Evolutionary conservation across 495 filamentous ascomycete genomes (phyloP).

Genomic region (Neurospora intermedia): DNA sequence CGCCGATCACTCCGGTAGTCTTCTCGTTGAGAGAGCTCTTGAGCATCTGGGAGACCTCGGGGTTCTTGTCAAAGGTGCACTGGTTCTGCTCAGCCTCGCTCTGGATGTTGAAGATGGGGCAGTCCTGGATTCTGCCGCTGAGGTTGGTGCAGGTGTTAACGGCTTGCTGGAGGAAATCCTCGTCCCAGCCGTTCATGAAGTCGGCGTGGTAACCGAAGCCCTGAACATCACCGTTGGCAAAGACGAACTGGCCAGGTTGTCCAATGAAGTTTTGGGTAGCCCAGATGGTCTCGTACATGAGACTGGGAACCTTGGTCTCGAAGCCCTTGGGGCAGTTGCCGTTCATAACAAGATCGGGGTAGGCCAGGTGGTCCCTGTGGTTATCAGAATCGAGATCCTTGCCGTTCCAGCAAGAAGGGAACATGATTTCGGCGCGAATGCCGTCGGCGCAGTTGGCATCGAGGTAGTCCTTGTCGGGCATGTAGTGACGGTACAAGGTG

Average conservation of each 20-base stretch:
- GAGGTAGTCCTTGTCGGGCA: constrained; percentile 70
- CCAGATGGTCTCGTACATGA: constrained; percentile 88
- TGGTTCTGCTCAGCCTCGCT: constrained; percentile 21
- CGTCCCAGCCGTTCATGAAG: constrained; percentile 76
- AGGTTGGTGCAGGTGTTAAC: constrained; percentile 45
- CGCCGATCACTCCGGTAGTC: constrained; percentile 17
- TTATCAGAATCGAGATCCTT: constrained; percentile 47
- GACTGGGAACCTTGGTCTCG: constrained; percentile 54
- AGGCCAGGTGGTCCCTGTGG: constrained; percentile 67
- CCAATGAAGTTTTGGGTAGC: constrained; percentile 59
- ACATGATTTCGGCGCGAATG: constrained; percentile 73
- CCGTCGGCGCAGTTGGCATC: constrained; percentile 69
- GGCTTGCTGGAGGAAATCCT: constrained; percentile 46
- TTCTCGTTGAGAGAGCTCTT: constrained; percentile 23
- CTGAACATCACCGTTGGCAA: constrained; percentile 73
- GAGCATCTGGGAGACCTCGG: constrained; percentile 6
- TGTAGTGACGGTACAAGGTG: constrained; percentile 64
- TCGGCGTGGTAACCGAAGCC: constrained; percentile 80
- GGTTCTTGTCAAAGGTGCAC: constrained; percentile 22
- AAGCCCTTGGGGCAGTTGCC: constrained; percentile 69
- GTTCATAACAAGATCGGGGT: constrained; percentile 61
- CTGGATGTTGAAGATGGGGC: constrained; percentile 42
- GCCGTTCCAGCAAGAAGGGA: constrained; percentile 89
- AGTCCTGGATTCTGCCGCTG: constrained; percentile 43
- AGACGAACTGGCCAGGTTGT: constrained; percentile 59